Conservation (phyloP, 495 filamentous ascomycete genomes). For the Trichoderma virens region DNA sequence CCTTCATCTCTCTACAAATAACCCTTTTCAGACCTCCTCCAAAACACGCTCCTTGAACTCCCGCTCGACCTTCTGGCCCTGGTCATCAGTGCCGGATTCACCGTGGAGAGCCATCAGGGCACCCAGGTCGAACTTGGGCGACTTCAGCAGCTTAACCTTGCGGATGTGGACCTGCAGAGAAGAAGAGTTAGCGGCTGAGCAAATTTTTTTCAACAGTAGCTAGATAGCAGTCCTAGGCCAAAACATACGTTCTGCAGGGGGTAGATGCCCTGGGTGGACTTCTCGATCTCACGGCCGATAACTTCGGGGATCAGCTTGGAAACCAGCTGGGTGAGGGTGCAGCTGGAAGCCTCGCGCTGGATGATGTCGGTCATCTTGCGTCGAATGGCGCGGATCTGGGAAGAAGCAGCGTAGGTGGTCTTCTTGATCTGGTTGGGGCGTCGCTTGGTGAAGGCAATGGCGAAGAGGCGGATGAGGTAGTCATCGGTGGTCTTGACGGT, state of each 20-base stretch:
- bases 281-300: conserved; percentile 98
- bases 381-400: conserved; percentile 92
- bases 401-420: conserved; percentile 93
- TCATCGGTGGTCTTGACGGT: conserved; percentile 99
- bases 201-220: not conserved
- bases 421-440: conserved; percentile 99
- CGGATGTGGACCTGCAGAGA: conserved; percentile 84
- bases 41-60: conserved; percentile 98
- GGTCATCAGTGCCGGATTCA: conserved; percentile 91
- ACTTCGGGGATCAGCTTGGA: conserved; percentile 98
- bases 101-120: conserved; percentile 90
- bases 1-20: conserved; percentile 3
- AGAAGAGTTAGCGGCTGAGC: not conserved
- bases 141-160: conserved; percentile 98
- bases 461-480: conserved; percentile 96
- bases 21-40: conserved; percentile 63
- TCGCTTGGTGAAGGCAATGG: conserved; percentile 98
- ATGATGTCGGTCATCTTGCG: conserved; percentile 99
- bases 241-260: conserved; percentile 90
- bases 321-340: conserved; percentile 88
- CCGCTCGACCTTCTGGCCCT: conserved; percentile 95
- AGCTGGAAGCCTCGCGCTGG: conserved; percentile 85
- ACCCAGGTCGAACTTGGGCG: conserved; percentile 97
- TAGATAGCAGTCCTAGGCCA: not conserved
- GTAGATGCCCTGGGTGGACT: conserved; percentile 98